These are phyloP conservation scores for Vitellaria paradoxa DNA, from an alignment of 179 eudicot genomes.

Conservation along the genomic window DNA sequence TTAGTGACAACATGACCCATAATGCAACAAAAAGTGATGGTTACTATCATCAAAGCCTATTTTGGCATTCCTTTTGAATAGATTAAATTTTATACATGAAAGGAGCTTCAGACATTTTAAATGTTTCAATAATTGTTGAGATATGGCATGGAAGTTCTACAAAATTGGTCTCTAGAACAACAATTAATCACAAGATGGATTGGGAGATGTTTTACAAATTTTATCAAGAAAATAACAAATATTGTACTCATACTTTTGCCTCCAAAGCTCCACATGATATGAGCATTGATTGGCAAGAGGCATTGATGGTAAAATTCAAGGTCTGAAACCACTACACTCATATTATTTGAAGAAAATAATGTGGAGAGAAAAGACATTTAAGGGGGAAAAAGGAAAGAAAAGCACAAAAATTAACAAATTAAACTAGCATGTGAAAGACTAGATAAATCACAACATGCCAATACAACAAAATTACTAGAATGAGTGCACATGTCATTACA, in stretches of 20 bases:
- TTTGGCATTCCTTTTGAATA: not conserved
- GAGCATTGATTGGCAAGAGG: not conserved
- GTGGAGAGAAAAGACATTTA: not conserved
- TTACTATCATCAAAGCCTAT: slow-evolving; percentile 10
- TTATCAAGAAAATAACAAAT: not conserved
- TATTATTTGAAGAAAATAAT: not conserved
- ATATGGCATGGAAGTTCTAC: not conserved
- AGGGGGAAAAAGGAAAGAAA: too few species aligned
- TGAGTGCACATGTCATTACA: too few species aligned
- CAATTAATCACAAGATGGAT: not conserved
- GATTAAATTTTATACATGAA: not conserved
- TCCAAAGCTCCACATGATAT: not conserved
- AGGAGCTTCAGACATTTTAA: not conserved
- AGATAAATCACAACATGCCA: not conserved
- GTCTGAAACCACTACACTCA: not conserved
- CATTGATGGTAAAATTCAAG: not conserved
- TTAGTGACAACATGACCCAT: slow-evolving; percentile 74
- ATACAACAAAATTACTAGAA: too few species aligned
- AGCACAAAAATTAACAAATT: not conserved
- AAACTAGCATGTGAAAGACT: not conserved
- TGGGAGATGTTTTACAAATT: not conserved
- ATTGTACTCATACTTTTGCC: not conserved
- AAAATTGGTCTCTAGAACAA: not conserved
- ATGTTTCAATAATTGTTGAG: not conserved
- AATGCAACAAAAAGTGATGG: slow-evolving; percentile 2